Evolutionary conservation across 495 filamentous ascomycete species (phyloP).

Genomic region (Aspergillus taichungensis): DNA sequence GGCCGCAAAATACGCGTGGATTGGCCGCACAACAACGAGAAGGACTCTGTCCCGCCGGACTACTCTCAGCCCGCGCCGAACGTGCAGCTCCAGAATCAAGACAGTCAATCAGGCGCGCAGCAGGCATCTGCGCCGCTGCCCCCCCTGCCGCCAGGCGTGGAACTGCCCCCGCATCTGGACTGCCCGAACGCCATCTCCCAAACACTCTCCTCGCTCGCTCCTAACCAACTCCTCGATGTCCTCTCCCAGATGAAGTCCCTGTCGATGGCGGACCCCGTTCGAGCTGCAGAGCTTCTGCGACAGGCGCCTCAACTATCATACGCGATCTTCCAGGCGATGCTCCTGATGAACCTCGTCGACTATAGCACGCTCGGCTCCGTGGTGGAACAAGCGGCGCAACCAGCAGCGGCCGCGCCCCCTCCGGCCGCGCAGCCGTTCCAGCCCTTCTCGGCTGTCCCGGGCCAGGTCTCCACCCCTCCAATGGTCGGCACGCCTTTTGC

Average conservation of each 20-base stretch:
- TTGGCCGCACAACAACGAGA: slow-evolving; percentile 84
- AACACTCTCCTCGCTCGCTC: slow-evolving; percentile 76
- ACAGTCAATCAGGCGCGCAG: slow-evolving; percentile 28
- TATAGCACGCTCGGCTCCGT: slow-evolving; percentile 46
- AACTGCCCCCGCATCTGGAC: slow-evolving; percentile 68
- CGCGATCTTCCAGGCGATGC: slow-evolving; percentile 89
- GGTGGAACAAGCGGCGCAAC: slow-evolving; percentile 45
- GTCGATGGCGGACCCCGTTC: slow-evolving; percentile 66
- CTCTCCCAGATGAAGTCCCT: slow-evolving; percentile 90
- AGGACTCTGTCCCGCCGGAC: slow-evolving; percentile 55
- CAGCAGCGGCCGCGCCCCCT: slow-evolving; percentile 22
- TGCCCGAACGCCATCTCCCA: slow-evolving; percentile 86
- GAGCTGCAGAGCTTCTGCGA: slow-evolving; percentile 78
- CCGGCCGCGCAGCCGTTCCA: slow-evolving; percentile 28
- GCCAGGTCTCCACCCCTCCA: slow-evolving; percentile 48
- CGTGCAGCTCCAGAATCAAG: slow-evolving; percentile 17
- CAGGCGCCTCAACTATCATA: slow-evolving; percentile 91
- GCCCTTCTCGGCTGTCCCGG: slow-evolving; percentile 26
- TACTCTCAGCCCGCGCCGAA: slow-evolving; percentile 27
- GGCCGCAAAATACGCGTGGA: slow-evolving; percentile 89
- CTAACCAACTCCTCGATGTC: slow-evolving; percentile 87
- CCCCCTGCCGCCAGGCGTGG: slow-evolving; percentile 73
- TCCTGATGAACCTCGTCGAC: slow-evolving; percentile 89
- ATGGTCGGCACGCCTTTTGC: slow-evolving; percentile 49
- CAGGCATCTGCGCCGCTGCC: slow-evolving; percentile 48